phyloP scores from a whole-genome alignment of 768 basidiomycete species.

The Leccinum imitatum region DNA sequence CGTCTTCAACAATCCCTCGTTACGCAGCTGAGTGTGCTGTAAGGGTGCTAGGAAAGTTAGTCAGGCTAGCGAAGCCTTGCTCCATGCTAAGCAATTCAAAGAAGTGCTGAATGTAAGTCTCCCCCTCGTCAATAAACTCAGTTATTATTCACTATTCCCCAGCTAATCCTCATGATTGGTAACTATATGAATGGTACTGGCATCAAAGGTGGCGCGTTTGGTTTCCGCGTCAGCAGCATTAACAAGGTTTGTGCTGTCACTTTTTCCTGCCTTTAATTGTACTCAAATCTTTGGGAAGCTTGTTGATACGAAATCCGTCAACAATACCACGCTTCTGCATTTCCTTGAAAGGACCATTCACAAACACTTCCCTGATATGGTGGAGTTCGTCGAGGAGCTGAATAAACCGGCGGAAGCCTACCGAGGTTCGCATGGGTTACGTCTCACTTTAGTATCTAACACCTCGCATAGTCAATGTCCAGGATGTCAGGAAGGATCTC shows the following conservation, averaged over 20 bases:
- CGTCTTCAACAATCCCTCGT: neutral
- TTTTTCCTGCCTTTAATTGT: neutral
- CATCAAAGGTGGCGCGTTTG: conserved; percentile 94
- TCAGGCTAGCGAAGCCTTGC: conserved; percentile 76
- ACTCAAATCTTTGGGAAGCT: conserved; percentile 49
- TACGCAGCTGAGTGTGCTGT: conserved; percentile 7
- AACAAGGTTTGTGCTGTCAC: conserved; percentile 66
- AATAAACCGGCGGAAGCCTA: conserved; percentile 90
- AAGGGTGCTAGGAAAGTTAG: conserved; percentile 80
- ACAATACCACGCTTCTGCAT: conserved; percentile 92
- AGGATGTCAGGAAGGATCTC: conserved; percentile 79
- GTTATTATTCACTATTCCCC: conserved; percentile 3
- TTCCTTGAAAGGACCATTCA: conserved; percentile 89
- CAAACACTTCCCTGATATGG: conserved; percentile 86
- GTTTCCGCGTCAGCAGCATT: conserved; percentile 96
- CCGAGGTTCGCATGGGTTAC: conserved; percentile 56
- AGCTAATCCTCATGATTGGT: conserved; percentile 92
- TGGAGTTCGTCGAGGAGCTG: conserved; percentile 85
- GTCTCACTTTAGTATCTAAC: conserved; percentile 6
- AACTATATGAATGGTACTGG: conserved; percentile 99
- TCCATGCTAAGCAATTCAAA: conserved; percentile 85
- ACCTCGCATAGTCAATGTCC: conserved; percentile 68
- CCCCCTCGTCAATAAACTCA: conserved; percentile 18
- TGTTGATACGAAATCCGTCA: conserved; percentile 95
- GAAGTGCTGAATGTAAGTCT: conserved; percentile 74